phyloP scores from a whole-genome alignment of 1,139 yeast species.

The Candida labiduridarum region DNA sequence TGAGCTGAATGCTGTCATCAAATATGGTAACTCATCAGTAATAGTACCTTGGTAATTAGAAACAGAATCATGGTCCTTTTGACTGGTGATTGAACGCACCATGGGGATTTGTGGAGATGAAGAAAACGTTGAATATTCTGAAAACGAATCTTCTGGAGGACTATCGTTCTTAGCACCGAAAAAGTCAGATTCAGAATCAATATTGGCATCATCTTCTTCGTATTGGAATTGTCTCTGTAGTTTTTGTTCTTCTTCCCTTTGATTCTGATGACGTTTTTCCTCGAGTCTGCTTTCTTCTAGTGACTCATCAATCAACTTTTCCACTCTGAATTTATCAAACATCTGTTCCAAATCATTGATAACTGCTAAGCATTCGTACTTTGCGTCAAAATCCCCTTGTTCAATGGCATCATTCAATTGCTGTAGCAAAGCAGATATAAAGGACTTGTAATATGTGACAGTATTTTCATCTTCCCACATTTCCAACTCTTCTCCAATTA shows the following conservation, averaged over 20 bases:
- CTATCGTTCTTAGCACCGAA: constrained; percentile 12
- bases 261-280: constrained; percentile 5
- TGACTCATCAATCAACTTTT: constrained; percentile 27
- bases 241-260: constrained; percentile 7
- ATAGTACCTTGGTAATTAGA: constrained; percentile 45
- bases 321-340: constrained; percentile 54
- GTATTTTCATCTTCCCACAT: constrained; percentile 35
- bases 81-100: constrained; percentile 46
- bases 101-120: constrained; percentile 35
- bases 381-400: constrained; percentile 49
- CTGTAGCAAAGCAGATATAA: constrained; percentile 51
- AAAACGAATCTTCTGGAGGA: constrained; percentile 25
- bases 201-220: constrained; percentile 5
- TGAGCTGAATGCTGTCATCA: constrained; percentile 59
- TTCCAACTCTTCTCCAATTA: constrained; percentile 58
- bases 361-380: constrained; percentile 61
- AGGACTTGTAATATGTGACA: constrained; percentile 50
- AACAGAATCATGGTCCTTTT: constrained; percentile 13
- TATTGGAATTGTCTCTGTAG: constrained; percentile 7
- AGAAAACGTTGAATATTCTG: constrained; percentile 35
- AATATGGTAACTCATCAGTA: constrained; percentile 56
- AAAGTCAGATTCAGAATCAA: constrained; percentile 17
- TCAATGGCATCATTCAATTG: constrained; percentile 56
- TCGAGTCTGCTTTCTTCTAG: constrained; percentile 13
- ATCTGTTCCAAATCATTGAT: constrained; percentile 63